phyloP scores from a whole-genome alignment of 495 filamentous ascomycete genomes.

The Bombardia bombarda region DNA sequence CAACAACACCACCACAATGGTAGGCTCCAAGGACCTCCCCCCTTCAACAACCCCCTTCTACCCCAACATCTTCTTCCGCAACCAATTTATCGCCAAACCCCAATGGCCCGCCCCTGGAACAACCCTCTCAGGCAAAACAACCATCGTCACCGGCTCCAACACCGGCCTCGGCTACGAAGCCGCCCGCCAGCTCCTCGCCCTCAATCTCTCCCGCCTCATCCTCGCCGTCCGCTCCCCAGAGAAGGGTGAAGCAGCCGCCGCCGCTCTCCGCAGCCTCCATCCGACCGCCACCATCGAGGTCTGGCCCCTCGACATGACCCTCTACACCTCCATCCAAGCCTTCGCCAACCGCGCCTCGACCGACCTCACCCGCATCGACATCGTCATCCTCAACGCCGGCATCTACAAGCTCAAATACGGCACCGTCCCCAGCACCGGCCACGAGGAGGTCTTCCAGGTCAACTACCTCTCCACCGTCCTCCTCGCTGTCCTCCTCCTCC shows the following conservation, averaged over 20 bases:
- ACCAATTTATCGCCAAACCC: conserved; percentile 5
- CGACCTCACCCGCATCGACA: conserved; percentile 34
- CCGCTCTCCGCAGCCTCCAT: conserved; percentile 23
- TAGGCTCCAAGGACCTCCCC: conserved; percentile 6
- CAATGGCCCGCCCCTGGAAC: conserved; percentile 3
- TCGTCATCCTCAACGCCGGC: conserved; percentile 48
- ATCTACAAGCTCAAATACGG: conserved; percentile 24
- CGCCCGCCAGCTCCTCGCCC: conserved; percentile 37
- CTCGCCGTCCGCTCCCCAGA: conserved; percentile 43
- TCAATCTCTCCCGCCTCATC: conserved; percentile 41
- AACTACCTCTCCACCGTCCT: conserved; percentile 44
- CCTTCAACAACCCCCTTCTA: conserved; percentile 1
- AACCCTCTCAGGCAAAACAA: conserved; percentile 29
- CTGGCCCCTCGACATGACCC: conserved; percentile 45
- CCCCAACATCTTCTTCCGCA: conserved; percentile 4
- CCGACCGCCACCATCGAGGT: conserved; percentile 40
- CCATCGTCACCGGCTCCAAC: conserved; percentile 48
- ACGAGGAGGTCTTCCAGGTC: conserved; percentile 38
- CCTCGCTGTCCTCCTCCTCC: conserved; percentile 41
- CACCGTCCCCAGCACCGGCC: conserved; percentile 31
- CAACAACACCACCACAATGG: not conserved
- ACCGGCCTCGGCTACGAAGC: conserved; percentile 46
- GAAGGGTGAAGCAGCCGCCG: conserved; percentile 38
- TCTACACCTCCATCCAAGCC: conserved; percentile 35
- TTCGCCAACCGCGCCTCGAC: conserved; percentile 33